Conservation (phyloP, 2,329 filamentous ascomycete species). For the Coleophoma eucalyptorum region DNA sequence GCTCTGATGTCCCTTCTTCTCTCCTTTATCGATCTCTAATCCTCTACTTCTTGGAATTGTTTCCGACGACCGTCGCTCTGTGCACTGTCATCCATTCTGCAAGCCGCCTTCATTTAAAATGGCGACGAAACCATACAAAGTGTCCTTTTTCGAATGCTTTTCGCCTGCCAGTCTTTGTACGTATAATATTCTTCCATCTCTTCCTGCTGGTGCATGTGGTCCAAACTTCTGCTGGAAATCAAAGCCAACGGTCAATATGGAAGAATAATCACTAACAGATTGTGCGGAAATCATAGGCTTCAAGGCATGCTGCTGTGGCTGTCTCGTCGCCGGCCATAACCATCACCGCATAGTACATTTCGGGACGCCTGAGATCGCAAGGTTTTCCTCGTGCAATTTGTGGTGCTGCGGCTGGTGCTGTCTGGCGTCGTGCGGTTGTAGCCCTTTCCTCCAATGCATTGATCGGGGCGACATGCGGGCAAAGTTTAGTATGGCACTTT, state of each 20-base stretch:
- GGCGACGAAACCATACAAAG: too few relatives aligned
- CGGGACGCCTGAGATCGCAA: not conserved
- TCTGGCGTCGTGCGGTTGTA: not conserved
- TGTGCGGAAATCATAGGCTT: not conserved
- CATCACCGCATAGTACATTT: not conserved
- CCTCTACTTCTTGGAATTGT: too few relatives aligned
- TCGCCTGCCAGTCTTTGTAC: too few relatives aligned
- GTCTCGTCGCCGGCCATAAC: not conserved
- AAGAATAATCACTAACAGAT: not conserved
- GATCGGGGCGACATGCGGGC: not conserved
- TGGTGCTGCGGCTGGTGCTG: not conserved
- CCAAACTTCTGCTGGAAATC: not conserved
- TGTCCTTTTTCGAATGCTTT: too few relatives aligned
- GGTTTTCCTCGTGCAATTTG: not conserved
- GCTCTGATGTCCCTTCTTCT: too few relatives aligned
- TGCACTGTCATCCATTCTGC: too few relatives aligned
- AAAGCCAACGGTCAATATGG: not conserved
- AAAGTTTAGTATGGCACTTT: not conserved
- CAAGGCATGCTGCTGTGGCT: not conserved
- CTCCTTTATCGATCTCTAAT: too few relatives aligned
- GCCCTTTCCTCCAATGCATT: not conserved
- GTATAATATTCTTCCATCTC: too few relatives aligned
- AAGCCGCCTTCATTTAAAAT: too few relatives aligned
- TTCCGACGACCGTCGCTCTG: too few relatives aligned
- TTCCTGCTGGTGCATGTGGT: not conserved